phyloP scores from a whole-genome alignment of 768 basidiomycete species.

The Tricholoma hemisulphureum region DNA sequence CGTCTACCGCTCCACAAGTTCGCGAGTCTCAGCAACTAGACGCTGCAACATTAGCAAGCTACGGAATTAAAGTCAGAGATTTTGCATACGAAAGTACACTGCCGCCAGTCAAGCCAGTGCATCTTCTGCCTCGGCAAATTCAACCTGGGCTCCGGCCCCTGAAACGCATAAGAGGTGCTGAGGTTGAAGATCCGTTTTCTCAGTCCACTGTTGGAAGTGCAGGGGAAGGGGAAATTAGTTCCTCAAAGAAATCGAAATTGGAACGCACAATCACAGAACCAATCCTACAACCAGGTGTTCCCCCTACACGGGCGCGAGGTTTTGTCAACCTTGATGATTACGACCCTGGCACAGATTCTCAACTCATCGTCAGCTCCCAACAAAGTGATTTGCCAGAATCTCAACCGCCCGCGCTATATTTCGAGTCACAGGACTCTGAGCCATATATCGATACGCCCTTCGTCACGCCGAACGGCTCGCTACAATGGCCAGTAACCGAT shows the following conservation, averaged over 20 bases:
- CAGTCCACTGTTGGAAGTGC: neutral
- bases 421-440: slow-evolving; percentile 46
- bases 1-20: slow-evolving; percentile 20
- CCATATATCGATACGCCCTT: slow-evolving; percentile 50
- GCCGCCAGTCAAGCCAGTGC: slow-evolving; percentile 56
- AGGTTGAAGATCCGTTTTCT: slow-evolving; percentile 20
- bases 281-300: slow-evolving; percentile 16
- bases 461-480: slow-evolving; percentile 55
- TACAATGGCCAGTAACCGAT: slow-evolving; percentile 38
- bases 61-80: slow-evolving; percentile 53
- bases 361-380: slow-evolving; percentile 19
- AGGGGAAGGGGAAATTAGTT: slow-evolving; percentile 4
- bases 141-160: slow-evolving; percentile 40
- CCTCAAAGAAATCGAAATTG: slow-evolving; percentile 25
- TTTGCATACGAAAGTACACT: slow-evolving; percentile 70
- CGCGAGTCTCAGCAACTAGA: slow-evolving; percentile 23
- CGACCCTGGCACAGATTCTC: slow-evolving; percentile 7
- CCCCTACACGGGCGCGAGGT: slow-evolving; percentile 19
- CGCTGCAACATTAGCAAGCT: slow-evolving; percentile 22
- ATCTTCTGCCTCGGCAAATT: slow-evolving; percentile 40
- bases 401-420: slow-evolving; percentile 27
- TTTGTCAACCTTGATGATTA: slow-evolving; percentile 27
- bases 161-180: slow-evolving; percentile 25
- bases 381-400: slow-evolving; percentile 19
- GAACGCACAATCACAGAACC: slow-evolving; percentile 36